Percentiles rank a stretch among this genome's conserved stretches.
phyloP scores from a whole-genome alignment of 1,139 yeast species.

The Taphrina flavorubra region DNA sequence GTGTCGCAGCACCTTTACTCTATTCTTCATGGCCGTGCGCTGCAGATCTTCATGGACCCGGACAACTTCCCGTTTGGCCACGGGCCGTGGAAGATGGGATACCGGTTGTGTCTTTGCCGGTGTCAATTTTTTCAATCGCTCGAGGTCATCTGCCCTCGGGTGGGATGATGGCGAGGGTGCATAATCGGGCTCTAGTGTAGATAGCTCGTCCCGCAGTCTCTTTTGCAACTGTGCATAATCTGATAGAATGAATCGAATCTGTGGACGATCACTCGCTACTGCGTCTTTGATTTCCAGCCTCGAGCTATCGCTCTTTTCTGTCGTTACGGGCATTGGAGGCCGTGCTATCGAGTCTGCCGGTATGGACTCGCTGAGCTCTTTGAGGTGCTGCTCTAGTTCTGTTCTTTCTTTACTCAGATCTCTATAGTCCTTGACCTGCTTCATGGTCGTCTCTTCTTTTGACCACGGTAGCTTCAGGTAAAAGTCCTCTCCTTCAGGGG shows the following conservation, averaged over 20 bases:
- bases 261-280: background rate
- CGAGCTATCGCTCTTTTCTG: background rate
- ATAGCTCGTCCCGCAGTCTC: background rate
- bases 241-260: background rate
- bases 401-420: background rate
- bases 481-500: background rate
- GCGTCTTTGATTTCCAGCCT: background rate
- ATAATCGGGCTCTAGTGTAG: background rate
- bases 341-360: background rate
- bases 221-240: background rate
- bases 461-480: slow-evolving; percentile 9
- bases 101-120: background rate
- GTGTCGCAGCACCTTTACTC: background rate
- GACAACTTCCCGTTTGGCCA: background rate
- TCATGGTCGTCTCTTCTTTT: background rate
- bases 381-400: background rate
- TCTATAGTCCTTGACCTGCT: background rate
- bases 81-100: slow-evolving; percentile 5
- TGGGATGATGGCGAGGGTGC: background rate
- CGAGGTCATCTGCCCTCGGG: background rate
- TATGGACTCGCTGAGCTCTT: background rate
- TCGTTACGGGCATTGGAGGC: background rate
- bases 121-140: background rate
- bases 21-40: slow-evolving; percentile 7
- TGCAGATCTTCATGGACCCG: background rate